Conservation (phyloP, 2,329 filamentous ascomycete genomes). For the Talaromyces sp. region DNA sequence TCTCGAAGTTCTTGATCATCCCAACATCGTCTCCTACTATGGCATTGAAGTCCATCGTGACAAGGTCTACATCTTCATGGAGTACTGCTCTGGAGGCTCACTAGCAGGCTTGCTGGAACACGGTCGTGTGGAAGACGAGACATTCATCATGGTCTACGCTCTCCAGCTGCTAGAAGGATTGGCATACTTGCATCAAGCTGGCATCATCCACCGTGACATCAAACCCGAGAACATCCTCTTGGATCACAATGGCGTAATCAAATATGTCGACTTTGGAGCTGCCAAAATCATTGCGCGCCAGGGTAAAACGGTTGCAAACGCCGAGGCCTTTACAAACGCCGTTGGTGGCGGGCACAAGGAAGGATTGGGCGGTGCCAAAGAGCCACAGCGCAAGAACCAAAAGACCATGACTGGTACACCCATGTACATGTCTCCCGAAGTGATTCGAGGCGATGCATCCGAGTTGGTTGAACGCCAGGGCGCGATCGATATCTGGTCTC, state of each 20-base stretch:
- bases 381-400: slow-evolving; percentile 54
- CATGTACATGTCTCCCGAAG: slow-evolving; percentile 99
- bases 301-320: slow-evolving; percentile 75
- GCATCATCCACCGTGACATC: slow-evolving; percentile 94
- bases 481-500: slow-evolving; percentile 90
- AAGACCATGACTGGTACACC: slow-evolving; percentile 96
- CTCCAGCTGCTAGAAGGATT: slow-evolving; percentile 91
- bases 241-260: slow-evolving; percentile 96
- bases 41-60: slow-evolving; percentile 97
- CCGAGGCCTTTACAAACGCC: slow-evolving; percentile 51
- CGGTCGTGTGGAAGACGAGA: slow-evolving; percentile 95
- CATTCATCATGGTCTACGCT: slow-evolving; percentile 94
- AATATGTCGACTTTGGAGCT: slow-evolving; percentile 97
- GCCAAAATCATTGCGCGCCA: slow-evolving; percentile 95
- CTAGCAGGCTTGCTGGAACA: slow-evolving; percentile 87
- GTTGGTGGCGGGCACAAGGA: slow-evolving; percentile 38
- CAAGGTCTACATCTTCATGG: slow-evolving; percentile 99
- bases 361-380: slow-evolving; percentile 26
- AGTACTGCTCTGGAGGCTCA: slow-evolving; percentile 94
- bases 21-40: slow-evolving; percentile 96
- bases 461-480: slow-evolving; percentile 73
- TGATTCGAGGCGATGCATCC: slow-evolving; percentile 83
- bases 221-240: slow-evolving; percentile 97
- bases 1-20: slow-evolving; percentile 89
- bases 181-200: slow-evolving; percentile 85